Percentiles rank a stretch among this genome's conserved stretches.
Evolutionary conservation across 106 monocot genomes (phyloP).

Genomic region (Allium cepa): DNA sequence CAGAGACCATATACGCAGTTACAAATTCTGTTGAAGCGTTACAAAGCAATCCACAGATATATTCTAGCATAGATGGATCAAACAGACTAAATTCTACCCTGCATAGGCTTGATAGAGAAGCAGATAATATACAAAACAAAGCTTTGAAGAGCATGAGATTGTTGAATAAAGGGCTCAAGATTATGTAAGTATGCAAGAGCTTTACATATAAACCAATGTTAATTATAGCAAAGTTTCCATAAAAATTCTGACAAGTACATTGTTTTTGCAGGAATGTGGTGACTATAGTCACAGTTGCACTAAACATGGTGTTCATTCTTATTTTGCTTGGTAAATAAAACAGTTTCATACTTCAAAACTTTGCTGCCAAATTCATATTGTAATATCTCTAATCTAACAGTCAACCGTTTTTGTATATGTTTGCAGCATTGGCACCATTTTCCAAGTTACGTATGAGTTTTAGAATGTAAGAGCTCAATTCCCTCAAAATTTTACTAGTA

Average conservation of each 20-base stretch:
- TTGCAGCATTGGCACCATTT: slow-evolving; percentile 27
- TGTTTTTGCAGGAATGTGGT: slow-evolving; percentile 35
- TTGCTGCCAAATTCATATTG: neutral
- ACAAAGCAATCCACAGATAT: slow-evolving; percentile 30
- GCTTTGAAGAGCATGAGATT: slow-evolving; percentile 31
- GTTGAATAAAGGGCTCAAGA: slow-evolving; percentile 60
- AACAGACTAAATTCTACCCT: slow-evolving; percentile 34
- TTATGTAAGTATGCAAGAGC: slow-evolving; percentile 45
- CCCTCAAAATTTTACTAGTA: neutral
- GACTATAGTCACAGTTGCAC: slow-evolving; percentile 25
- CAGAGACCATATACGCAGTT: slow-evolving; percentile 55
- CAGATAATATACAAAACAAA: slow-evolving; percentile 43
- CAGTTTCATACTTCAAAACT: neutral
- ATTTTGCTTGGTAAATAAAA: slow-evolving; percentile 31
- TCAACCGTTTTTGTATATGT: too few relatives aligned
- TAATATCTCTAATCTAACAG: neutral
- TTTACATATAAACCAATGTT: neutral
- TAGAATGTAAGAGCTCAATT: slow-evolving; percentile 27
- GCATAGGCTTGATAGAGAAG: slow-evolving; percentile 39
- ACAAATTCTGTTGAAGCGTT: slow-evolving; percentile 46
- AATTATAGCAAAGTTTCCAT: too few relatives aligned
- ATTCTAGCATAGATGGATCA: slow-evolving; percentile 12
- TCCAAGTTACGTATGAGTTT: slow-evolving; percentile 16
- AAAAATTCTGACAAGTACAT: neutral
- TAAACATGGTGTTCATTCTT: slow-evolving; percentile 28